phyloP scores from a whole-genome alignment of 2,329 filamentous ascomycete species.

The Pseudocercospora fijiensis region DNA sequence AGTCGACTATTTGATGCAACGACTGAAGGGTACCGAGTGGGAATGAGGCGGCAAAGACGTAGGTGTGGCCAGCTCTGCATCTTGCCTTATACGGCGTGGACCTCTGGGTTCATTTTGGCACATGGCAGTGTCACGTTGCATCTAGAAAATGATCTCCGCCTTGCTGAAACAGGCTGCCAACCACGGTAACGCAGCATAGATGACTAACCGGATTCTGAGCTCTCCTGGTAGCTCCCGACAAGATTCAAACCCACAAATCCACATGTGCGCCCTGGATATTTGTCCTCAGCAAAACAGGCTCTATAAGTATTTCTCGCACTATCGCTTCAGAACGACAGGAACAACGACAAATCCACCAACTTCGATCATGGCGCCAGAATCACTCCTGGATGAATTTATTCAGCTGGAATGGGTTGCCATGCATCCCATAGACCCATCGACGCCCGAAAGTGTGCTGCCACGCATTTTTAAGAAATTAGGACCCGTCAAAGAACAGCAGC shows the following conservation, averaged over 20 bases:
- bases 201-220: background rate
- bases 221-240: background rate
- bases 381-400: background rate
- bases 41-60: conserved; percentile 35
- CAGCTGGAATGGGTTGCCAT: background rate
- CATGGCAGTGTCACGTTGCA: background rate
- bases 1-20: conserved; percentile 96
- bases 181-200: background rate
- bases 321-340: background rate
- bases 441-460: background rate
- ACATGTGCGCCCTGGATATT: background rate
- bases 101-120: background rate
- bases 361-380: background rate
- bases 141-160: background rate
- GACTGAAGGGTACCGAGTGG: conserved; percentile 62
- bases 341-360: background rate
- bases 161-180: background rate
- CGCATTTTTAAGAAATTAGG: too few species aligned
- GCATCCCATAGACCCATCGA: background rate
- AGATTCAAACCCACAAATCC: background rate
- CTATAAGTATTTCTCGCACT: background rate
- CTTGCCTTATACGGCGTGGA: background rate
- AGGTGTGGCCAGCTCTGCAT: background rate
- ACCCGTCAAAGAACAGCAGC: background rate
- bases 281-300: background rate